Conservation (phyloP, 495 filamentous ascomycete genomes). For the Achaetomiella virescens region DNA sequence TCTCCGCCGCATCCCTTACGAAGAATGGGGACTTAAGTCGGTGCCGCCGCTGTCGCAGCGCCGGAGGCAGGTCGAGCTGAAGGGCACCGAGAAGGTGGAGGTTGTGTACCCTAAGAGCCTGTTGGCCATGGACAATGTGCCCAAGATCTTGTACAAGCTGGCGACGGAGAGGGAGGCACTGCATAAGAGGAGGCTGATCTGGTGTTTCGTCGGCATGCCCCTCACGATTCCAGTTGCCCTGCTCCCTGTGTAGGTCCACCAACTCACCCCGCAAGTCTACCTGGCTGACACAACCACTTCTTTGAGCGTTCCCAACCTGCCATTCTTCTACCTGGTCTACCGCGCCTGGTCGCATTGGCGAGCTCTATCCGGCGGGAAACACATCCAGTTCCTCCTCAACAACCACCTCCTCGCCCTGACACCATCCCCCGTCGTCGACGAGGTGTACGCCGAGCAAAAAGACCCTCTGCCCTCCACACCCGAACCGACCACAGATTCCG, state of each 20-base stretch:
- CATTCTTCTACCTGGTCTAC: conserved; percentile 93
- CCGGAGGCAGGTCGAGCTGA: conserved; percentile 53
- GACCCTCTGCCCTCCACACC: conserved; percentile 25
- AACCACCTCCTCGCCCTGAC: conserved; percentile 58
- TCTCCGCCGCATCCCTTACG: conserved; percentile 81
- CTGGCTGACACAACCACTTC: not conserved
- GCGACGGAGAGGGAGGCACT: conserved; percentile 72
- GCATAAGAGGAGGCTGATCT: conserved; percentile 69
- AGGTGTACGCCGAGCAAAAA: conserved; percentile 55
- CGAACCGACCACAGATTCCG: conserved; percentile 20
- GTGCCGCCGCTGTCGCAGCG: conserved; percentile 75
- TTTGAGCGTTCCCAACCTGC: conserved; percentile 83
- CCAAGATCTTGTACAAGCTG: conserved; percentile 54
- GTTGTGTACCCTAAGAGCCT: conserved; percentile 70
- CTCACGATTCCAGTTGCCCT: conserved; percentile 75
- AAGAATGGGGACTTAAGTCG: conserved; percentile 96
- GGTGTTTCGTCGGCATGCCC: conserved; percentile 76
- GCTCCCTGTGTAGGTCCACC: conserved; percentile 67
- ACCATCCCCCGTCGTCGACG: conserved; percentile 61
- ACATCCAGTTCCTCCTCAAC: conserved; percentile 72
- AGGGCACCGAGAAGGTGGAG: conserved; percentile 62
- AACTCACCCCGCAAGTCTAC: not conserved
- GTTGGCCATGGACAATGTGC: conserved; percentile 56
- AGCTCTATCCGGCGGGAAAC: conserved; percentile 77
- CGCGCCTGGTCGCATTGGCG: conserved; percentile 63